A percentile compares a stretch with the other conserved stretches of the same genome.
Conservation (phyloP, 225 moss, liverwort and hornwort genomes). For the Rhytidiadelphus loreus region DNA sequence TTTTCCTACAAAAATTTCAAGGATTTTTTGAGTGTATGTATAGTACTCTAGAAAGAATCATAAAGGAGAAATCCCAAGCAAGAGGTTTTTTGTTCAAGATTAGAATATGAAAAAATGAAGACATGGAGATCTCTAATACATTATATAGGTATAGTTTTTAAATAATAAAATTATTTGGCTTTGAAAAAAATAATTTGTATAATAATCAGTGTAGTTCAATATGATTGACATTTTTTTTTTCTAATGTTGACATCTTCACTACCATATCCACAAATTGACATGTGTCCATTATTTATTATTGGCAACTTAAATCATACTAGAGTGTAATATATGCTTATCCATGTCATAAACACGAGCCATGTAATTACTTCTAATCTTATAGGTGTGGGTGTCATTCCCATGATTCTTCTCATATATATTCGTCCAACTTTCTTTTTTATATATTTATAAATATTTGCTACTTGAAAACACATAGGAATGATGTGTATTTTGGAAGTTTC, state of each 20-base stretch:
- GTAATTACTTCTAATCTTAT: background rate
- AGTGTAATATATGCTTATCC: no score
- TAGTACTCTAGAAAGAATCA: no score
- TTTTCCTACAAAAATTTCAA: no score
- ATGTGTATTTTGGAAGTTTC: no score
- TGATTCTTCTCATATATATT: background rate
- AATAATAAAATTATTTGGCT: background rate
- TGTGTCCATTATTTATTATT: no score
- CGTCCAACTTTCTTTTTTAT: background rate
- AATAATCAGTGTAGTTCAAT: background rate
- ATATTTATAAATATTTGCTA: background rate
- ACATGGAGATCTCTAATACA: background rate
- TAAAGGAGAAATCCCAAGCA: no score
- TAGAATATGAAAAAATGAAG: no score
- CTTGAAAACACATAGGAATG: background rate
- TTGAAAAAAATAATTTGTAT: background rate
- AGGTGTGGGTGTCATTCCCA: background rate
- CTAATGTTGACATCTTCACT: background rate
- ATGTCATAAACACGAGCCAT: background rate
- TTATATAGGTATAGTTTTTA: background rate
- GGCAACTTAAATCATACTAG: no score
- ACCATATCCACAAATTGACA: background rate
- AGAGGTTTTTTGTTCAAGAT: no score
- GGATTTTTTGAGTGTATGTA: no score
- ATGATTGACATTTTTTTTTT: background rate